Evolutionary conservation across 2,329 filamentous ascomycete genomes (phyloP), one percentile per base, ranked within the genome.

Genomic region (Fusarium sp.): DNA sequence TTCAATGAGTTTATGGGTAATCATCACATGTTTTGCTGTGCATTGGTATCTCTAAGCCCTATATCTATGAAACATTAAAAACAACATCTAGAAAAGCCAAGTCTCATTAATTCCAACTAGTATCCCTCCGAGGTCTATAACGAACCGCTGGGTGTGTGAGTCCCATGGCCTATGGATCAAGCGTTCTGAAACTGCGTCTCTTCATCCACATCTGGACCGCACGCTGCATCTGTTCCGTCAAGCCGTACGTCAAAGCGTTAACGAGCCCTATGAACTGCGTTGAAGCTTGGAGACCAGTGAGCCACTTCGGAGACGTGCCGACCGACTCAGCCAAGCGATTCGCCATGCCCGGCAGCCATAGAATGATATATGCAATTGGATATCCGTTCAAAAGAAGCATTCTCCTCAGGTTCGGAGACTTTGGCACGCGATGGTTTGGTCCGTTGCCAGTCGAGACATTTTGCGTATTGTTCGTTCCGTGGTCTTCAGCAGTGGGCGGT

Each of bases 221-320:
- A 22, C 57, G 57, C 26, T 60, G 57, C 57, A 60, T 60, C 35
- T 60, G 57, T 5, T 60, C 57, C 26, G 57, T 60, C 13, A 60
- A 54, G 8, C 57, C 57, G 5, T 61, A 61, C 3, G 58, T 55
- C 28, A 61, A 28, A 26, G 58, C 58, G 9, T 61, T 61, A 14
- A 41, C 58, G 0, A 61, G 18, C 8, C 58, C 58, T 11, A 61
- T 35, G n/a, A 55, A 55, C 18, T 61, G 58, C 6, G 58, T 55
- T 8, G 47, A 61, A 14, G 36, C 47, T 20, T 41, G 47, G 7
- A 61, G 58, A 6, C 18, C 47, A 8, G 48, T 61, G 12, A 61
- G 58, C 58, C 58, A 61, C 24, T 35, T 41, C 11, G 58, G 58
- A 4, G 58, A 61, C 3, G 36, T 41, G 2, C 58, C 47, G 1